Evolutionary conservation across 176 grass and related monocot species (phyloP).

Genomic region (Oryza meridionalis): DNA sequence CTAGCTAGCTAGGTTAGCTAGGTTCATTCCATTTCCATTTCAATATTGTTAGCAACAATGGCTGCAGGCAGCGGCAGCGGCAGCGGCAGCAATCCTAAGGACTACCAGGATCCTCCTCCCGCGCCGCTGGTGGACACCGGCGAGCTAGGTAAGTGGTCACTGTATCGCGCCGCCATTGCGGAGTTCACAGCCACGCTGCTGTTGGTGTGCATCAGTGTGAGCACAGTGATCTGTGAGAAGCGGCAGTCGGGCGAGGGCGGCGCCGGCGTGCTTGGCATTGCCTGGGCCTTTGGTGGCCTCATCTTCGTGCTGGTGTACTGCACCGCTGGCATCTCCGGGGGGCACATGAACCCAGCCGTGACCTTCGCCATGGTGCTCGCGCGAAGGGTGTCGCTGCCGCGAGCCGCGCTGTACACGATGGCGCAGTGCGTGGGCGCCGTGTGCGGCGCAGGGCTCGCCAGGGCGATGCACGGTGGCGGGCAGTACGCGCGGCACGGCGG

Average conservation of each 20-base stretch:
- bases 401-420: conserved; percentile 43
- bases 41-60: not conserved
- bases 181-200: conserved; percentile 44
- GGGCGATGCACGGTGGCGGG: not conserved
- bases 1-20: too few relatives aligned
- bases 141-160: conserved; percentile 46
- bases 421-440: conserved; percentile 47
- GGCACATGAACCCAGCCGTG: conserved; percentile 49
- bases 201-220: conserved; percentile 38
- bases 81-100: not conserved
- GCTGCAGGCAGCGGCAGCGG: not conserved
- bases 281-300: conserved; percentile 91
- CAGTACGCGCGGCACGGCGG: conserved; percentile 54
- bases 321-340: conserved; percentile 87
- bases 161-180: conserved; percentile 46
- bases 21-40: not conserved
- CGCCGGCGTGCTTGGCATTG: conserved; percentile 74
- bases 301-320: conserved; percentile 97
- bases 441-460: conserved; percentile 40
- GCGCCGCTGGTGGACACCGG: conserved; percentile 14
- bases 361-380: conserved; percentile 48
- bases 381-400: conserved; percentile 44
- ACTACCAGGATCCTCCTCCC: conserved; percentile 42
- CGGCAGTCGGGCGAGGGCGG: conserved; percentile 27
- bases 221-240: conserved; percentile 43